Evolutionary conservation across 495 filamentous ascomycete genomes (phyloP).

Genomic region (Neurospora sp.): DNA sequence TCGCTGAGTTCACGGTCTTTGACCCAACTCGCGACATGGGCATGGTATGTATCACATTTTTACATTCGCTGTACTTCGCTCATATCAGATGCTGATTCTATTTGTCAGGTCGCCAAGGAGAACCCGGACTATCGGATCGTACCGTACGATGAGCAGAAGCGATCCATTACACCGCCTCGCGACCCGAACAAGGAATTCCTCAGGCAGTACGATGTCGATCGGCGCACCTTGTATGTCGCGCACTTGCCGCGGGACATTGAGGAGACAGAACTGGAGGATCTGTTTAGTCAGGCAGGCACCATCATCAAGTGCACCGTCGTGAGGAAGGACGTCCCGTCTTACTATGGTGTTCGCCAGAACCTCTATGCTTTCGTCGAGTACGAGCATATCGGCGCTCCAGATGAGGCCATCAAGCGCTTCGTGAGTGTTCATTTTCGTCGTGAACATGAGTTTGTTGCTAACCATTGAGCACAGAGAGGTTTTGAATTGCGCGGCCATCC

Average conservation of each 20-base stretch:
- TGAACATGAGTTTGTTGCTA: constrained; percentile 1
- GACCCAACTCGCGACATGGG: constrained; percentile 30
- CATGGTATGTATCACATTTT: constrained; percentile 22
- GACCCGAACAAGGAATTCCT: constrained; percentile 25
- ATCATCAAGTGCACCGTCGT: constrained; percentile 35
- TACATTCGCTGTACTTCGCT: not conserved
- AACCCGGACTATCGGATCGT: constrained; percentile 19
- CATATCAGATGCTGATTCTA: constrained; percentile 8
- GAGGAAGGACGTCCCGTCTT: constrained; percentile 6
- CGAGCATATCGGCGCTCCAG: constrained; percentile 21
- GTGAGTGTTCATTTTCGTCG: constrained; percentile 5
- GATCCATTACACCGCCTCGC: constrained; percentile 2
- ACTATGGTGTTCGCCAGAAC: constrained; percentile 12
- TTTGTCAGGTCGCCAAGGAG: constrained; percentile 17
- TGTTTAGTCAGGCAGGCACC: constrained; percentile 31
- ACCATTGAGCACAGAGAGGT: constrained; percentile 1
- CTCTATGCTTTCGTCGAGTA: constrained; percentile 50
- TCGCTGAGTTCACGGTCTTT: constrained; percentile 41
- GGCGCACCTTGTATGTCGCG: constrained; percentile 43
- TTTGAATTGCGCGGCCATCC: not conserved
- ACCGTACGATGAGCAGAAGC: constrained; percentile 27
- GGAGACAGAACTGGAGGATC: constrained; percentile 25
- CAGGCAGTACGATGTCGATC: constrained; percentile 34
- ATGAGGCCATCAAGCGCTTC: constrained; percentile 24
- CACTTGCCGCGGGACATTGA: constrained; percentile 31